Evolutionary conservation across 2,329 filamentous ascomycete species (phyloP), one percentile per base, ranked within the genome.

Genomic region (Escovopsis sp.): DNA sequence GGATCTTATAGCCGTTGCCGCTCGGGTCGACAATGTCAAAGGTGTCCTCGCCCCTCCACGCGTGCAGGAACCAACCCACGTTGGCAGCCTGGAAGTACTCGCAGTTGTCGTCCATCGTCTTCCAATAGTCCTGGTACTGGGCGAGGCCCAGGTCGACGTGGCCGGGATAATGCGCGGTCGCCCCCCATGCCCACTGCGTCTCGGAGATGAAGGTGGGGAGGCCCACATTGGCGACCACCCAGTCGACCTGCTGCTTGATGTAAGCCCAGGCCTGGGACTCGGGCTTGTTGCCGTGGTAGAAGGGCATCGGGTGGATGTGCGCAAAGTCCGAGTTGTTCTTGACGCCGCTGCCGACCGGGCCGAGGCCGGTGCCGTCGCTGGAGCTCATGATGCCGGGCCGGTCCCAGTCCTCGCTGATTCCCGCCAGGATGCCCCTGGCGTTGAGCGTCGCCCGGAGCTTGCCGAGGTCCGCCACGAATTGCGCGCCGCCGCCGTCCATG

Each of bases 291-390:
- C 38, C 37, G 40, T 47, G 48, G 35, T 49, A 50, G 40, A 51
- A 51, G 26, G 48, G 48, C 49, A 51, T 51, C 33, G 47, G 45
- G 43, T 51, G 49, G 45, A 48, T 51, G 40, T 50, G 48, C 6
- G 48, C 47, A 28, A 47, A 38, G 30, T 50, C 47, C 9, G 49
- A 50, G 44, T 48, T 50, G 19, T 35, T 39, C 38, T 47, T 47
- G 37, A 51, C 48, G 6, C 45, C 48, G 4, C 34, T 12, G 7
- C 49, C 49, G 28, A 49, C 38, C 12, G 43, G 41, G 6, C 43
- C 45, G 19, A 50, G 46, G 4, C 43, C 44, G 15, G 15, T 15
- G 15, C 15, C 15, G 33, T 45, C 33, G 33, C 15, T 42, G 38
- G 37, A 43, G 33, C 43, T 48, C 46, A 51, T 45, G 38, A 36